These are phyloP conservation scores for Lavandula angustifolia DNA, from an alignment of 257 asterid species.

Conservation along the genomic window DNA sequence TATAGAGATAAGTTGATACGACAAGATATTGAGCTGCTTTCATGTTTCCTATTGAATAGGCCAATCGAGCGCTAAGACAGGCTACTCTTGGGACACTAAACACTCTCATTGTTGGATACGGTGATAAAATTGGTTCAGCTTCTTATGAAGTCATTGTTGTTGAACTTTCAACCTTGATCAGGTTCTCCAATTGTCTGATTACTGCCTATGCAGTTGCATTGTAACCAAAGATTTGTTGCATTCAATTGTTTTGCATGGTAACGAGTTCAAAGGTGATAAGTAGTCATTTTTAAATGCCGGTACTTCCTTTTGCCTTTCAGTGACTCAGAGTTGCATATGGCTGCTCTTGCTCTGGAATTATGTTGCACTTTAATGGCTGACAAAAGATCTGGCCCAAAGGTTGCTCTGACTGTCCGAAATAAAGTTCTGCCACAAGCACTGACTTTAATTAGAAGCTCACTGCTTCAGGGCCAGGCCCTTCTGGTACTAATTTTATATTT, in stretches of 20 bases:
- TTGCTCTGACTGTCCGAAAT: constrained; percentile 86
- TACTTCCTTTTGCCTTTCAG: constrained; percentile 45
- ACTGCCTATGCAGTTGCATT: background rate
- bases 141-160: constrained; percentile 91
- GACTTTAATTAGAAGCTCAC: constrained; percentile 75
- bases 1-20: constrained; percentile 19
- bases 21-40: constrained; percentile 22
- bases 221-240: constrained; percentile 9
- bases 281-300: constrained; percentile 1
- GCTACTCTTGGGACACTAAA: constrained; percentile 94
- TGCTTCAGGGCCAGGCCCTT: constrained; percentile 99
- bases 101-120: constrained; percentile 87
- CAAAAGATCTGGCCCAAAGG: constrained; percentile 86
- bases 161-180: constrained; percentile 92
- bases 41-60: constrained; percentile 51
- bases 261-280: background rate
- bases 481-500: constrained; percentile 54
- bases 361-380: constrained; percentile 97
- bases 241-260: constrained; percentile 21
- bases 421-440: constrained; percentile 97
- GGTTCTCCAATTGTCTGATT: constrained; percentile 47
- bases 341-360: constrained; percentile 92
- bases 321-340: constrained; percentile 96
- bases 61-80: constrained; percentile 93
- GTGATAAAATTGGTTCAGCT: constrained; percentile 88